Base-by-base conservation (phyloP, 805 yeast genomes). In the Wickerhamomyces tratensis region DNA sequence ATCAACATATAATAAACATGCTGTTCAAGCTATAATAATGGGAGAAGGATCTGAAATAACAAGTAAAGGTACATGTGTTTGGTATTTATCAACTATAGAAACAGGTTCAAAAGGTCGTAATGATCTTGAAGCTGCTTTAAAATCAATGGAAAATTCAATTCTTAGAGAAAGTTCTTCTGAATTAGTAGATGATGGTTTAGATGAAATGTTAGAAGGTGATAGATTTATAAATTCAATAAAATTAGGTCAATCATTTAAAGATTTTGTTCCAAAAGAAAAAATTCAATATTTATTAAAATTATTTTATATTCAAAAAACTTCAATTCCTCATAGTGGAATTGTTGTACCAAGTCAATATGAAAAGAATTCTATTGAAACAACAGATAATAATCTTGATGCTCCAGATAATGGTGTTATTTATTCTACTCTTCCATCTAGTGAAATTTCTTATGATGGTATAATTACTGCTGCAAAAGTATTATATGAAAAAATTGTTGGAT, bases 391-490 rank as follows among this genome's bases (percentile, higher is more conserved):
- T 37, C 46, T 51, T 48, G 34, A 50, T 61, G 30, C 59, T 8
- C 67, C 71, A 36, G 79, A 75, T 48, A 59, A 68, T 42, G 75
- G 69, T 5, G 62, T 74, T 6, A 51, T 75, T 7, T 74, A 71
- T 51, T 68, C 79, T 0, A 65, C 79, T 39, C 76, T 84, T 77
- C 94, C 95, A 25, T 79, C 89, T 1, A 69, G 84, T 7, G 98
- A 91, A 56, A 73, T 93, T 30, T 82, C 95, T 35, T 91, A 88
- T 60, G 97, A 91, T 59, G 98, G 96, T 30, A 76, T 86, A 5
- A 76, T 91, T 15, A 79, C 89, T 2, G 93, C 87, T 46, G 87
- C 89, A 7, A 83, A 79, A 57, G 65, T 76, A 20, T 59, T 91
- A 36, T 91, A 86, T 59, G 79, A 77, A 46, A 70, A 73, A 43